These are phyloP conservation scores for Irpex lacteus DNA, from an alignment of 1,284 basidiomycete species.

Conservation along the genomic window DNA sequence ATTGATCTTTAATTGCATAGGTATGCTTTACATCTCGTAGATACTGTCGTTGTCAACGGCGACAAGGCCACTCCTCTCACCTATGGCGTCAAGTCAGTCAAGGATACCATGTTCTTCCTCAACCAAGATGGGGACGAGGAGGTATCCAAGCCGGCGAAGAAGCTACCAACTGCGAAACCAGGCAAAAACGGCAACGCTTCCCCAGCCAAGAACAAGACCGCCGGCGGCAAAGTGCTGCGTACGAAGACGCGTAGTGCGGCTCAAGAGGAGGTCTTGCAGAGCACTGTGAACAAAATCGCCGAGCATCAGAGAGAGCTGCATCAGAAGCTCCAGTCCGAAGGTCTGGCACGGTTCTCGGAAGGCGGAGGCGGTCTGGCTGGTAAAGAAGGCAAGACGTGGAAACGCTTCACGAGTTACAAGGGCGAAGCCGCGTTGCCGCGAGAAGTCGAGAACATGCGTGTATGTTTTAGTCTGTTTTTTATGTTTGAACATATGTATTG, in stretches of 20 bases:
- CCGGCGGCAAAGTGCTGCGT: constrained; percentile 79
- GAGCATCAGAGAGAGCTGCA: constrained; percentile 91
- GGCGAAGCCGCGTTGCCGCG: constrained; percentile 87
- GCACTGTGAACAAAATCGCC: constrained; percentile 68
- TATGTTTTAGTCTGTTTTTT: constrained; percentile 41
- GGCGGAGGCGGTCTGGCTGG: constrained; percentile 67
- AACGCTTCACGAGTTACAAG: constrained; percentile 96
- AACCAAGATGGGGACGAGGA: constrained; percentile 53
- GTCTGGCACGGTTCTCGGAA: constrained; percentile 82
- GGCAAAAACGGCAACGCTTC: constrained; percentile 52
- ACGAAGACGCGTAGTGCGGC: constrained; percentile 81
- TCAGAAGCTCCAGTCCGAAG: constrained; percentile 75
- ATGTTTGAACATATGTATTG: constrained; percentile 27
- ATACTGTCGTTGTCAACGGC: constrained; percentile 81
- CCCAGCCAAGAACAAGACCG: constrained; percentile 67
- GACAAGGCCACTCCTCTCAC: constrained; percentile 76
- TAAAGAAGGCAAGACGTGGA: constrained; percentile 89
- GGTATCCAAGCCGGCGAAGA: constrained; percentile 49
- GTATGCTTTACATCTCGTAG: constrained; percentile 88
- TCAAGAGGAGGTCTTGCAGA: constrained; percentile 77
- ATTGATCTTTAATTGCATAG: constrained; percentile 35
- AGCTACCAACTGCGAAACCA: constrained; percentile 48
- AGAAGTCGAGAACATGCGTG: constrained; percentile 74
- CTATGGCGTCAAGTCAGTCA: constrained; percentile 78
- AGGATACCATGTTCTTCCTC: constrained; percentile 89